These are phyloP conservation scores for Raffaelea albimanens DNA, from an alignment of 2,329 filamentous ascomycete species.

Conservation along the genomic window DNA sequence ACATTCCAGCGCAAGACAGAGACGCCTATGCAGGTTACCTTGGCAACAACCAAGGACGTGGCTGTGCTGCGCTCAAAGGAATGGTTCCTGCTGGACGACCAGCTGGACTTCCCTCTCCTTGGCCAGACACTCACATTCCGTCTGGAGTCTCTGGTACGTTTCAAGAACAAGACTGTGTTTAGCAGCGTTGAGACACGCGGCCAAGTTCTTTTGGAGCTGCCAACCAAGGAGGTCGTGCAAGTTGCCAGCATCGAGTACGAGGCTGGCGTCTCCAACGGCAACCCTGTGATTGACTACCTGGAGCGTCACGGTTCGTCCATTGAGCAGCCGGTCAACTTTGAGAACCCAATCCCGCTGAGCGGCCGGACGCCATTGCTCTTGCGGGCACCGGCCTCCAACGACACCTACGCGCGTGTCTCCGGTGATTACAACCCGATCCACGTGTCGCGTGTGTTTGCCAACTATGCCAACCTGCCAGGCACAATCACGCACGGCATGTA, in stretches of 20 bases:
- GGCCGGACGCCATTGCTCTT: slow-evolving; percentile 76
- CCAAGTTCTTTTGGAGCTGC: slow-evolving; percentile 86
- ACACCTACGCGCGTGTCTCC: slow-evolving; percentile 94
- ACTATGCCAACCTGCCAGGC: slow-evolving; percentile 88
- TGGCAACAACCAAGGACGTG: slow-evolving; percentile 81
- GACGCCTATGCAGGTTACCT: slow-evolving; percentile 86
- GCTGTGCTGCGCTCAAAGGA: slow-evolving; percentile 93
- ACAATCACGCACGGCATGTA: slow-evolving; percentile 99
- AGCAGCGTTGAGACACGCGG: slow-evolving; percentile 86
- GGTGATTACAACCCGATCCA: slow-evolving; percentile 99
- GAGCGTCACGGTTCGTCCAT: slow-evolving; percentile 84
- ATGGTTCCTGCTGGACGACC: slow-evolving; percentile 81
- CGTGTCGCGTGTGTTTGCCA: slow-evolving; percentile 92
- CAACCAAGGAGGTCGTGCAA: slow-evolving; percentile 94
- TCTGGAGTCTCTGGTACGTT: slow-evolving; percentile 80
- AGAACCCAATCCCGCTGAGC: slow-evolving; percentile 91
- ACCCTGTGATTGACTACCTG: slow-evolving; percentile 94
- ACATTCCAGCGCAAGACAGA: slow-evolving; percentile 98
- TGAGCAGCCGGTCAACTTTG: slow-evolving; percentile 93
- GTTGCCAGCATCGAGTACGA: slow-evolving; percentile 96
- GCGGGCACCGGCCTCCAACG: slow-evolving; percentile 89
- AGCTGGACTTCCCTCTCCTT: slow-evolving; percentile 68
- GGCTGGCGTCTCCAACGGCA: slow-evolving; percentile 82
- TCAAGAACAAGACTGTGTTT: slow-evolving; percentile 91
- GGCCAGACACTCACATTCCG: slow-evolving; percentile 95